Conservation (phyloP, 257 asterid species). For the Solanum neorickii region DNA sequence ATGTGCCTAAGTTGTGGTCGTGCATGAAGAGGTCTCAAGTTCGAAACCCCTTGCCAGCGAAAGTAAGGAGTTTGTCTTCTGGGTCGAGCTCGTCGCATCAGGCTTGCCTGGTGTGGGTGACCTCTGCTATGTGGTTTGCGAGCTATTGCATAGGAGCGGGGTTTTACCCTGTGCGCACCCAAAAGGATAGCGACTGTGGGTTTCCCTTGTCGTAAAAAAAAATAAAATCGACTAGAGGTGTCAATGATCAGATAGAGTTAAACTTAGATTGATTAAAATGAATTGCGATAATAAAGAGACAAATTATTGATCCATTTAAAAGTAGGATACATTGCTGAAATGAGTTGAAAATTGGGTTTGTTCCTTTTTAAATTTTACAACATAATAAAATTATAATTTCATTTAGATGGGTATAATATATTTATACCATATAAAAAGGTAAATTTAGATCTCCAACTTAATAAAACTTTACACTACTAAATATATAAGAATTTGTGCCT, state of each 20-base stretch:
- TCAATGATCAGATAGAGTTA: not conserved
- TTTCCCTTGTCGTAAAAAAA: too few species aligned
- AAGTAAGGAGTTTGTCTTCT: too few species aligned
- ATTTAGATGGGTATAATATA: not conserved
- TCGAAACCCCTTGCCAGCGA: too few species aligned
- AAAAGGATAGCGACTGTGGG: too few species aligned
- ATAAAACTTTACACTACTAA: not conserved
- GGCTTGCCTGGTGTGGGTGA: too few species aligned
- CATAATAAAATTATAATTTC: not conserved
- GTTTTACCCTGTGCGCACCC: accelerated
- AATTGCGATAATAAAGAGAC: not conserved
- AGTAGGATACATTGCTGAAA: not conserved
- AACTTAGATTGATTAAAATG: not conserved
- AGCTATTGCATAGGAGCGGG: too few species aligned
- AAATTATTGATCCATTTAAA: not conserved
- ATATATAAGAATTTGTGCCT: not conserved
- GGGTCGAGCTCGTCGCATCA: too few species aligned
- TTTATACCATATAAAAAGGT: not conserved
- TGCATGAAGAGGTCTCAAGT: too few species aligned
- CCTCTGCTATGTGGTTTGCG: too few species aligned
- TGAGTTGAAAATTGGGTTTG: not conserved
- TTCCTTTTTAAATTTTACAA: not conserved
- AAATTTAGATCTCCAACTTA: not conserved
- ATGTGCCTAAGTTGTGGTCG: not conserved
- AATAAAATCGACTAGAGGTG: too few species aligned